A percentile compares a stretch with the other conserved stretches of the same genome.
These are phyloP conservation scores for Lathyrus tuberosus DNA, from an alignment of 306 rosid genomes.

Conservation along the genomic window DNA sequence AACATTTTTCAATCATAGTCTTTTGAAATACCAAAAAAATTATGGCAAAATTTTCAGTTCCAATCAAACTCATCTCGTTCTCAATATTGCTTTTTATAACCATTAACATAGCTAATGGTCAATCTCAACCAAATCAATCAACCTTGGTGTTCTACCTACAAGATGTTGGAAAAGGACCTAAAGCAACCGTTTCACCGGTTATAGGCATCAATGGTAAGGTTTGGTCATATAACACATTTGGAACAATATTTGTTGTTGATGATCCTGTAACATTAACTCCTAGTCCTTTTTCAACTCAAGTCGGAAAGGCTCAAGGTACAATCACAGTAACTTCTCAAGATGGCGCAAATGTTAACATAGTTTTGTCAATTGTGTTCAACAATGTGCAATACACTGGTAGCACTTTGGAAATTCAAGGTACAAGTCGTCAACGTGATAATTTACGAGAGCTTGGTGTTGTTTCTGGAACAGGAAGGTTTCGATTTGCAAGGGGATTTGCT, in stretches of 20 bases:
- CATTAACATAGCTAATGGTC: slow-evolving; percentile 31
- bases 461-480: slow-evolving; percentile 60
- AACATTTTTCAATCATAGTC: background rate
- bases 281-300: background rate
- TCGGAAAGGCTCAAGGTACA: slow-evolving; percentile 47
- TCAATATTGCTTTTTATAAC: slow-evolving; percentile 10
- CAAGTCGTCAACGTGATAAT: slow-evolving; percentile 40
- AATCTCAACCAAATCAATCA: too few species aligned
- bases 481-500: slow-evolving; percentile 52
- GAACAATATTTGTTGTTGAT: slow-evolving; percentile 43
- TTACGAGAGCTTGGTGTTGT: slow-evolving; percentile 49
- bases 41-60: slow-evolving; percentile 32
- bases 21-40: background rate
- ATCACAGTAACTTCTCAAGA: slow-evolving; percentile 16
- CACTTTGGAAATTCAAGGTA: slow-evolving; percentile 44
- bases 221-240: slow-evolving; percentile 44
- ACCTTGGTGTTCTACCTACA: too few species aligned
- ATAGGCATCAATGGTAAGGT: too few species aligned
- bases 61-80: slow-evolving; percentile 18
- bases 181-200: too few species aligned
- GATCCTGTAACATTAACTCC: slow-evolving; percentile 29
- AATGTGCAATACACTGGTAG: slow-evolving; percentile 37
- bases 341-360: slow-evolving; percentile 23
- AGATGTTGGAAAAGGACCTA: too few species aligned
- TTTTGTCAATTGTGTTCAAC: slow-evolving; percentile 46